These are phyloP conservation scores for Luffa acutangula DNA, from an alignment of 306 rosid species.

Conservation along the genomic window DNA sequence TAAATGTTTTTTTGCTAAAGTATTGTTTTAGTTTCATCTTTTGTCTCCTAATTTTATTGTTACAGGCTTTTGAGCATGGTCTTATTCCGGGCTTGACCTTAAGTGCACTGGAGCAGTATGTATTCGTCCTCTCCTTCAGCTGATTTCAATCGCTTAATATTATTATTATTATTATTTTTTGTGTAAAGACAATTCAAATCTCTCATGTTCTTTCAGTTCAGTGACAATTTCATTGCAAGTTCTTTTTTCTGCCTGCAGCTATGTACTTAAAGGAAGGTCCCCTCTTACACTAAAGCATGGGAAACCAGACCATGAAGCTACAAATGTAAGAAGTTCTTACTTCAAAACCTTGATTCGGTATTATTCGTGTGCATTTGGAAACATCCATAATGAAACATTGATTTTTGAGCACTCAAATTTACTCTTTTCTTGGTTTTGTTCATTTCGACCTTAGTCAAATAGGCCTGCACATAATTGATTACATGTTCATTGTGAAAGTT, in stretches of 20 bases:
- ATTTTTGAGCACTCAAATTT: neutral
- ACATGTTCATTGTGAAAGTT: neutral
- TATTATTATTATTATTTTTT: neutral
- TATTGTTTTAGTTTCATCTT: neutral
- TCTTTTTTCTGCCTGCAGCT: conserved; percentile 37
- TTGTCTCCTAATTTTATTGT: conserved; percentile 13
- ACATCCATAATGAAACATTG: neutral
- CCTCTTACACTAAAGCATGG: conserved; percentile 83
- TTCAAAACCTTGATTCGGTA: conserved; percentile 8
- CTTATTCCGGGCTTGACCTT: conserved; percentile 81
- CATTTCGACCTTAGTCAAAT: neutral
- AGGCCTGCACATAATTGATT: neutral
- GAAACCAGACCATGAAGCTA: conserved; percentile 83
- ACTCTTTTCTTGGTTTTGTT: neutral
- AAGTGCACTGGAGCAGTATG: conserved; percentile 89
- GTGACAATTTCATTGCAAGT: conserved; percentile 13
- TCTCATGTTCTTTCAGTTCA: neutral
- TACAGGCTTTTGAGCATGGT: conserved; percentile 80
- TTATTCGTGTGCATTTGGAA: neutral
- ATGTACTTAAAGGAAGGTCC: conserved; percentile 68
- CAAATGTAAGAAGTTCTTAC: conserved; percentile 48
- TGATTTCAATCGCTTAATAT: conserved; percentile 12
- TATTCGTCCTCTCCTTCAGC: conserved; percentile 22
- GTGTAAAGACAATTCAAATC: neutral
- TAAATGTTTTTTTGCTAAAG: neutral